These are phyloP conservation scores for Pleurotus eryngii DNA, from an alignment of 768 basidiomycete species.

Conservation along the genomic window DNA sequence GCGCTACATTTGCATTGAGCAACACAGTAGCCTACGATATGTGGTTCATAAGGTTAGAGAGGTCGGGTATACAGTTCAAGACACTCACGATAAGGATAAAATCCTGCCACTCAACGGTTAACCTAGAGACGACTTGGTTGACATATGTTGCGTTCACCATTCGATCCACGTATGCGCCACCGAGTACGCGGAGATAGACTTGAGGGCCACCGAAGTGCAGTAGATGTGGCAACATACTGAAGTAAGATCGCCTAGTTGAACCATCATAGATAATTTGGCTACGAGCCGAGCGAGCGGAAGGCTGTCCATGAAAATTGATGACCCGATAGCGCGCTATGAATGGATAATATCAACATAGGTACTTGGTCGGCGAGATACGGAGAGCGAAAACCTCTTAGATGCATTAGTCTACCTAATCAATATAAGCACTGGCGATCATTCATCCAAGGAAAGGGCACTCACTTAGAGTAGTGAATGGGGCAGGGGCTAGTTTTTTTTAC, in stretches of 20 bases:
- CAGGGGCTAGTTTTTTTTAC: no score
- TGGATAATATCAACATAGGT: conserved; percentile 1
- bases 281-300: conserved; percentile 39
- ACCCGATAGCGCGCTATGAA: conserved; percentile 35
- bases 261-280: conserved; percentile 37
- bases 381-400: no score
- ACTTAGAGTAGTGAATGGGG: no score
- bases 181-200: conserved; percentile 34
- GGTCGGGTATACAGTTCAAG: background rate
- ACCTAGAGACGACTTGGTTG: conserved; percentile 30
- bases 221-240: conserved; percentile 31
- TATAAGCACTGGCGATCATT: conserved; percentile 4
- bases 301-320: conserved; percentile 45
- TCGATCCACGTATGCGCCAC: conserved; percentile 46
- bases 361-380: background rate
- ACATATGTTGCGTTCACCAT: conserved; percentile 34
- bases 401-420: conserved; percentile 38
- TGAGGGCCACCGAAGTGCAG: conserved; percentile 43
- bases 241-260: conserved; percentile 17
- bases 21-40: conserved; percentile 43
- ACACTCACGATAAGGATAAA: conserved; percentile 40
- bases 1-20: conserved; percentile 44
- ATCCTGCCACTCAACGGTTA: conserved; percentile 37
- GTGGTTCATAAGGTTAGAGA: background rate
- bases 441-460: no score